phyloP scores from a whole-genome alignment of 306 rosid species.

The Begonia peltatifolia region DNA sequence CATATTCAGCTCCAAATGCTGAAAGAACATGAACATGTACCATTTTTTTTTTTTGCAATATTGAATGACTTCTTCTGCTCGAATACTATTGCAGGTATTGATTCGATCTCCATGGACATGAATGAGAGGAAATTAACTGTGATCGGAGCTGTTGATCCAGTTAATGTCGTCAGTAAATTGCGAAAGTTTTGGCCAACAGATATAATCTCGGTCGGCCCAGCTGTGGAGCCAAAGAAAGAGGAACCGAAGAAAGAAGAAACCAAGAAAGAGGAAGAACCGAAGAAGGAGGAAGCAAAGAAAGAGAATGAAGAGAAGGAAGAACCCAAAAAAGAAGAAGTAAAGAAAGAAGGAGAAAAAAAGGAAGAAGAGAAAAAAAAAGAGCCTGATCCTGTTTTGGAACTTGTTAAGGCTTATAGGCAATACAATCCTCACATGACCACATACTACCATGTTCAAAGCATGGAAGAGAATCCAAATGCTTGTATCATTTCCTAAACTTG shows the following conservation, averaged over 20 bases:
- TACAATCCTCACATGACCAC: conserved; percentile 57
- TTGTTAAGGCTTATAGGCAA: conserved; percentile 48
- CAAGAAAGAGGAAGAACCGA: conserved; percentile 48
- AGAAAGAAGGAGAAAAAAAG: conserved; percentile 32
- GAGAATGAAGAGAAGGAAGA: conserved; percentile 44
- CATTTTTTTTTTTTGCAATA: too few species aligned
- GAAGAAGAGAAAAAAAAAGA: conserved; percentile 34
- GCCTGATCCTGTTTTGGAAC: conserved; percentile 50
- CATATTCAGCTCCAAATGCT: too few species aligned
- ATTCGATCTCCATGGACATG: conserved; percentile 77
- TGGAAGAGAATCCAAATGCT: conserved; percentile 90
- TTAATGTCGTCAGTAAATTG: conserved; percentile 37
- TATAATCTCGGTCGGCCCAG: conserved; percentile 66
- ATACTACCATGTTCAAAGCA: conserved; percentile 67
- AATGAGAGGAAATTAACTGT: conserved; percentile 69
- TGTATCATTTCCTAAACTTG: conserved; percentile 44
- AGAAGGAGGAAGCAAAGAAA: conserved; percentile 54
- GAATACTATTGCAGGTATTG: conserved; percentile 38
- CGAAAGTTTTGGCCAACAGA: conserved; percentile 56
- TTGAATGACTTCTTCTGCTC: too few species aligned
- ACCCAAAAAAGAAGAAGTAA: conserved; percentile 20
- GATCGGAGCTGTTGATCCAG: conserved; percentile 53
- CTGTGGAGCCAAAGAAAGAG: conserved; percentile 28
- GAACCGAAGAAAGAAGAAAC: conserved; percentile 25
- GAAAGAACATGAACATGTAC: too few species aligned